Evolutionary conservation across 768 basidiomycete species (phyloP), one percentile per base, ranked within the genome.

Genomic region (Suillus spraguei): DNA sequence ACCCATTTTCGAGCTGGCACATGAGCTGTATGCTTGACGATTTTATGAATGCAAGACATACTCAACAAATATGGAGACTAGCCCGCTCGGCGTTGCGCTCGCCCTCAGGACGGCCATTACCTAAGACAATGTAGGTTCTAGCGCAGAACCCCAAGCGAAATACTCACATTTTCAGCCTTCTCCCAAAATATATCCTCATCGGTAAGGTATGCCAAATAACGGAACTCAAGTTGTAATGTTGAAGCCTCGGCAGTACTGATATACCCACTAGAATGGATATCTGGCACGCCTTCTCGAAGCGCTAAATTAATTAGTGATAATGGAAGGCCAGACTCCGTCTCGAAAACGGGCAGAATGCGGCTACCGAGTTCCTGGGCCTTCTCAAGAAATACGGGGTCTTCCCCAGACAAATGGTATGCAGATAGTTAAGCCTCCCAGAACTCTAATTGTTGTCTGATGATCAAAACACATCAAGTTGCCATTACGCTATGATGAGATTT

Each of bases 341-440:
- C 84, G 70, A 98, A 99, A 1, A 79, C 90, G 1, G 91, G 87
- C 10, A 97, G 76, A 13, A 98, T 84, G n/a, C 95, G 84, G 69
- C 95, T 88, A 16, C 87, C 95, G 2, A 99, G 86, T 61, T 97
- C 95, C 11, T 81, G 76, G 1, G 96, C 94, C 65, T 87, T 88
- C 62, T 88, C 80, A 11, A 97, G 83, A 72, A 86, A 94, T 3
- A 96, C 69, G 5, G 79, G 68, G 64, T 95, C 90, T 38, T 84
- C 78, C 2, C 74, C 82, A 0, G 92, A 88, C 11, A 97, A 83
- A 69, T 95, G 87, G 71, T 94, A 88, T 0, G 95, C 91, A 2
- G 95, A 88, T 2, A 98, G 80, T n/a, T 5, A 99, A 83, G 0
- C 97, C 97, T 10, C 97, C 96, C 4, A 99, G 81, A 1, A 97